phyloP scores from a whole-genome alignment of 805 yeast genomes.

The Wickerhamomyces mucosus region DNA sequence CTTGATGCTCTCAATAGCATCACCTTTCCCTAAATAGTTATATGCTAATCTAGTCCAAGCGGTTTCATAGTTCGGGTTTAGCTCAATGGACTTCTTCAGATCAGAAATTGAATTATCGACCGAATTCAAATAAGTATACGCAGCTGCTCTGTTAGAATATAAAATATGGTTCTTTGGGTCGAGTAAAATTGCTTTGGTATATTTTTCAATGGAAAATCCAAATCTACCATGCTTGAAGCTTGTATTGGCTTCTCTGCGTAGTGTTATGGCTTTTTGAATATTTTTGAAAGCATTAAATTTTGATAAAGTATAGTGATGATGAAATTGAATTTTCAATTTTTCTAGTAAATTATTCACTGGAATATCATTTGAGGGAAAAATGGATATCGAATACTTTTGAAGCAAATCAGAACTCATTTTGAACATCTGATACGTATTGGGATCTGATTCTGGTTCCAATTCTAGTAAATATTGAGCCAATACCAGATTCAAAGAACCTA shows the following conservation, averaged over 20 bases:
- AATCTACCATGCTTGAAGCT: slow-evolving; percentile 9
- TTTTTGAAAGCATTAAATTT: neutral
- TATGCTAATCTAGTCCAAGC: slow-evolving; percentile 31
- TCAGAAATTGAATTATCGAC: slow-evolving; percentile 29
- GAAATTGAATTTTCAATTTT: neutral
- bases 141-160: slow-evolving; percentile 32
- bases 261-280: slow-evolving; percentile 3
- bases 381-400: neutral
- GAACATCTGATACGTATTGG: too few relatives aligned
- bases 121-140: slow-evolving; percentile 25
- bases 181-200: slow-evolving; percentile 25
- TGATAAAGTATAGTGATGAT: neutral
- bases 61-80: slow-evolving; percentile 28
- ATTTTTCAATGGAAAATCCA: slow-evolving; percentile 24
- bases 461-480: slow-evolving; percentile 8
- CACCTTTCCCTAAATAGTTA: slow-evolving; percentile 25
- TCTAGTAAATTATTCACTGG: too few relatives aligned
- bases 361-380: too few relatives aligned
- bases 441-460: too few relatives aligned
- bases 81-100: slow-evolving; percentile 21
- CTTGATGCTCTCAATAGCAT: slow-evolving; percentile 26
- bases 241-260: slow-evolving; percentile 14
- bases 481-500: slow-evolving; percentile 10
- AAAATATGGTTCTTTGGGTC: slow-evolving; percentile 26
- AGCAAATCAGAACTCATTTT: too few relatives aligned